phyloP scores from a whole-genome alignment of 352 stramenopile species.

The Phytopythium chamaehyphon region DNA sequence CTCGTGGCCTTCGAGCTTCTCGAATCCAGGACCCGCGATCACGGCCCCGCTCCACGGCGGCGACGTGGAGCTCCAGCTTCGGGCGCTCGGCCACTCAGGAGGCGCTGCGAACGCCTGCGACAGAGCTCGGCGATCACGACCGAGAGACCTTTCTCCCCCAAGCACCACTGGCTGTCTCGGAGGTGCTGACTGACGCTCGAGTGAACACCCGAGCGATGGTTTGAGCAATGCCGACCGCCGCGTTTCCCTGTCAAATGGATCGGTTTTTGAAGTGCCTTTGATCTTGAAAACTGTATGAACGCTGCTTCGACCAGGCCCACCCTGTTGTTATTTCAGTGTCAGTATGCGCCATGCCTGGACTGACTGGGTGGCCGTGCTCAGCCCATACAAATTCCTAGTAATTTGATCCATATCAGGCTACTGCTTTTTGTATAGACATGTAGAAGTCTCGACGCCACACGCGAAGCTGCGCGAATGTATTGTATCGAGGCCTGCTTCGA shows the following conservation, averaged over 20 bases:
- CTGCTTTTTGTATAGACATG: slow-evolving; percentile 2
- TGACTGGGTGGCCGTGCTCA: slow-evolving; percentile 1
- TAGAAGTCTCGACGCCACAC: slow-evolving; percentile 1
- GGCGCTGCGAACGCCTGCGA: too few relatives aligned
- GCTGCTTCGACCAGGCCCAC: neutral
- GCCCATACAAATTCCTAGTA: slow-evolving; percentile 1
- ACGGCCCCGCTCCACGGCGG: too few relatives aligned
- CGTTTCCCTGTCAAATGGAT: slow-evolving; percentile 4
- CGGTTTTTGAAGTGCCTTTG: neutral
- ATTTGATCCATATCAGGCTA: neutral
- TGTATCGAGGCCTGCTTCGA: slow-evolving; percentile 1
- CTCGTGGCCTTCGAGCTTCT: too few relatives aligned
- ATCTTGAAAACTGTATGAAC: slow-evolving; percentile 4
- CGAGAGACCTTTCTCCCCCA: too few relatives aligned
- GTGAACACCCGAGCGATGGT: neutral
- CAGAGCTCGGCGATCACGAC: too few relatives aligned
- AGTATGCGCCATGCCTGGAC: slow-evolving; percentile 5
- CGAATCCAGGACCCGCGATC: too few relatives aligned
- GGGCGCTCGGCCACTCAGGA: too few relatives aligned
- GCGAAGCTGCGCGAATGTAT: neutral
- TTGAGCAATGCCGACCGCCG: slow-evolving; percentile 1
- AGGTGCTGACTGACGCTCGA: neutral
- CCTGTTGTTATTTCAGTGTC: slow-evolving; percentile 6
- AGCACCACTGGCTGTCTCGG: too few relatives aligned
- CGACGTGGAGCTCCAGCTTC: too few relatives aligned